Evolutionary conservation across 2,329 filamentous ascomycete genomes (phyloP).

Genomic region (Cladophialophora exuberans): DNA sequence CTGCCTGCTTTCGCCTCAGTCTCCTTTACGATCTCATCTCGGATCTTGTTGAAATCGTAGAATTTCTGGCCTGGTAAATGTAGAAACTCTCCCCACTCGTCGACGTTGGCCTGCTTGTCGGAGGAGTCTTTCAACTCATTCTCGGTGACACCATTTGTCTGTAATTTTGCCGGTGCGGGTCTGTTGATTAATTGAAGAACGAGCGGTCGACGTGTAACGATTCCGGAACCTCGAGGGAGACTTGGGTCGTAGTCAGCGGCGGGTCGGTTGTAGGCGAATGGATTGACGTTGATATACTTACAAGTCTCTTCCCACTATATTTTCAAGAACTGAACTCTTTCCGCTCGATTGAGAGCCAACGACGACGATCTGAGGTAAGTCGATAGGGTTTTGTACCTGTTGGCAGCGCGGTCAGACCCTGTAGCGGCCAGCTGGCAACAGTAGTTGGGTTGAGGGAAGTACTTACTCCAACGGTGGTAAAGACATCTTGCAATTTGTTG

Average conservation of each 20-base stretch:
- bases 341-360: constrained; percentile 98
- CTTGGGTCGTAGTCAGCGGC: constrained; percentile 55
- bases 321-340: constrained; percentile 98
- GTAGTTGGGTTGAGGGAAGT: constrained; percentile 1
- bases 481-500: constrained; percentile 99
- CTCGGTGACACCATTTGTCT: constrained; percentile 71
- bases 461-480: constrained; percentile 87
- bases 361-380: constrained; percentile 96
- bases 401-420: constrained; percentile 33
- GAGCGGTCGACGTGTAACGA: constrained; percentile 92
- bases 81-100: constrained; percentile 99
- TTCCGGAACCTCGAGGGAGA: constrained; percentile 94
- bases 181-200: constrained; percentile 98
- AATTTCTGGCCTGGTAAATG: constrained; percentile 98
- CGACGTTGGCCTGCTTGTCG: constrained; percentile 85
- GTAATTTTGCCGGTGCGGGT: constrained; percentile 60
- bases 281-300: constrained; percentile 56
- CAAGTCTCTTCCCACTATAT: constrained; percentile 99
- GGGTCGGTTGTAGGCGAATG: constrained; percentile 27
- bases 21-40: constrained; percentile 95
- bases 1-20: constrained; percentile 95
- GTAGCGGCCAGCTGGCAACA: constrained; percentile 35
- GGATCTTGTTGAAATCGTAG: constrained; percentile 96
- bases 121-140: constrained; percentile 67
- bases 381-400: constrained; percentile 96